phyloP scores from a whole-genome alignment of 2,329 filamentous ascomycete genomes.

The Clarireedia homoeocarpa region DNA sequence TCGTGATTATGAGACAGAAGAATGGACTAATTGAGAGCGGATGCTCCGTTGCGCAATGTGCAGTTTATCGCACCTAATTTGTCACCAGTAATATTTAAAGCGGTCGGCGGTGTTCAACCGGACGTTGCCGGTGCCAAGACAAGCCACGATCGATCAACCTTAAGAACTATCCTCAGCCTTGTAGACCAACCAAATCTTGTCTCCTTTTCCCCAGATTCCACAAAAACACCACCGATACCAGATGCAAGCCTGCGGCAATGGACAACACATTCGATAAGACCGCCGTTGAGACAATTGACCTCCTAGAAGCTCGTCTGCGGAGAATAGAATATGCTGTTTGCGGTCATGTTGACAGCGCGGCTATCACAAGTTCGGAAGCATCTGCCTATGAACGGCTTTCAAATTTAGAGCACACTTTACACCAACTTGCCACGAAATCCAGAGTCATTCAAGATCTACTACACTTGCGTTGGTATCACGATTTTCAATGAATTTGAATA shows the following conservation, averaged over 20 bases:
- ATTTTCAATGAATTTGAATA: not conserved
- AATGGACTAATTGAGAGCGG: not conserved
- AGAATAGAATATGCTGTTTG: constrained; percentile 27
- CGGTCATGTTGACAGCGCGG: constrained; percentile 15
- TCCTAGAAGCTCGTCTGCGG: constrained; percentile 25
- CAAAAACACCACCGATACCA: not conserved
- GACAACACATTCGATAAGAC: constrained; percentile 27
- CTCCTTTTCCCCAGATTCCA: constrained; percentile 4
- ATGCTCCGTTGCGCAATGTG: not conserved
- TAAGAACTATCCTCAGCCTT: constrained; percentile 4
- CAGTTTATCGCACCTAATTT: not conserved
- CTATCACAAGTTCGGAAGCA: constrained; percentile 2
- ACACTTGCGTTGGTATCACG: constrained; percentile 23
- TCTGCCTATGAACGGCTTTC: constrained; percentile 14
- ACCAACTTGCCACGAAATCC: constrained; percentile 26
- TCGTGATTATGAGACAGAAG: not conserved
- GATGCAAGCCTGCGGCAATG: constrained; percentile 13
- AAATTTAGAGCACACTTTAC: constrained; percentile 19
- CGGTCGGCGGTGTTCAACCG: not conserved
- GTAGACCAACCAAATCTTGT: not conserved
- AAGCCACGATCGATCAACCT: too few relatives aligned
- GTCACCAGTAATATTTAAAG: not conserved
- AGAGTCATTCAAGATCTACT: constrained; percentile 28
- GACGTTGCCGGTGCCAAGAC: not conserved
- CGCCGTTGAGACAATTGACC: constrained; percentile 27